Evolutionary conservation across 805 yeast species (phyloP).

Genomic region (Myxozyma neotropica): DNA sequence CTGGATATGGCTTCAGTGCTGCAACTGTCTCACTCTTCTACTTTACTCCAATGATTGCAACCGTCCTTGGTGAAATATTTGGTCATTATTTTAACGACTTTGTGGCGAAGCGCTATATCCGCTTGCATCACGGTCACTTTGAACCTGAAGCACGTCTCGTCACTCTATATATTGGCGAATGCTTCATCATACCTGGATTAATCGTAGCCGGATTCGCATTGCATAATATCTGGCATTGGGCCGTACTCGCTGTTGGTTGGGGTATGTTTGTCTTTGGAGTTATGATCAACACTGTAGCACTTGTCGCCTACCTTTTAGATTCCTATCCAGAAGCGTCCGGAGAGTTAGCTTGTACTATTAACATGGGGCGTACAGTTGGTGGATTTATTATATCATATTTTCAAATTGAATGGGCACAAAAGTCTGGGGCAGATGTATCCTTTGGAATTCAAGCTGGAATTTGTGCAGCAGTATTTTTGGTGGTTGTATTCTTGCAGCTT

Average conservation of each 20-base stretch:
- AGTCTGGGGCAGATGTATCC: neutral
- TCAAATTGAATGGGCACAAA: slow-evolving; percentile 12
- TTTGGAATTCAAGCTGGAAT: slow-evolving; percentile 15
- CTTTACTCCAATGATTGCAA: slow-evolving; percentile 14
- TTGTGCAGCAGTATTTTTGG: neutral
- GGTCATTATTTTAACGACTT: slow-evolving; percentile 15
- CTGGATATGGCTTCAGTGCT: slow-evolving; percentile 12
- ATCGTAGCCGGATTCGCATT: slow-evolving; percentile 12
- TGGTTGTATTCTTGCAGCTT: slow-evolving; percentile 2
- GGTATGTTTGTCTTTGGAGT: slow-evolving; percentile 15
- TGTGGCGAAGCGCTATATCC: slow-evolving; percentile 9
- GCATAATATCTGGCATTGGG: slow-evolving; percentile 10
- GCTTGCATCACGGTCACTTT: slow-evolving; percentile 9
- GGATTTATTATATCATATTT: slow-evolving; percentile 11
- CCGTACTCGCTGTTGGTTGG: slow-evolving; percentile 12
- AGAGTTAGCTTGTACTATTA: slow-evolving; percentile 2
- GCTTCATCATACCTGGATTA: slow-evolving; percentile 8
- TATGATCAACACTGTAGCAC: slow-evolving; percentile 10
- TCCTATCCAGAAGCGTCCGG: slow-evolving; percentile 18
- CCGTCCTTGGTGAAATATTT: slow-evolving; percentile 11
- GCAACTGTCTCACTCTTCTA: slow-evolving; percentile 5
- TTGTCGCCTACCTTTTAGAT: slow-evolving; percentile 8
- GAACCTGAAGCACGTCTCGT: slow-evolving; percentile 14
- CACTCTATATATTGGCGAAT: slow-evolving; percentile 2
- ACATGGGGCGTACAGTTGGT: slow-evolving; percentile 12